Conservation (phyloP, 2,329 filamentous ascomycete genomes). For the Mariannaea elegans region DNA sequence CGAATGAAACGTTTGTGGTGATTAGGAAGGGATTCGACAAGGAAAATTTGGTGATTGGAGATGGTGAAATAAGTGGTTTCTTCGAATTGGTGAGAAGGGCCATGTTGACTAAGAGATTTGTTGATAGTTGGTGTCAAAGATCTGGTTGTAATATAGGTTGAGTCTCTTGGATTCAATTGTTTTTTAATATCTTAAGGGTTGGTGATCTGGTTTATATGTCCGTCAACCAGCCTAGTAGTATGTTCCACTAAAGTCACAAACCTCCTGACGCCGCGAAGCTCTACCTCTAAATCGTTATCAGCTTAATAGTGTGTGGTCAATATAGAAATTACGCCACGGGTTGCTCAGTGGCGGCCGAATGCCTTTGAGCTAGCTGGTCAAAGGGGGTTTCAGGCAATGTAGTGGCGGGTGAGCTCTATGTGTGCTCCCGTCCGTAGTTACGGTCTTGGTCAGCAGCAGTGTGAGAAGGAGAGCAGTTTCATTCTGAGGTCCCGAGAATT, state of each 20-base stretch:
- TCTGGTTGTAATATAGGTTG: too few relatives aligned
- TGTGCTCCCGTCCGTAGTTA: background rate
- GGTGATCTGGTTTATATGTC: too few relatives aligned
- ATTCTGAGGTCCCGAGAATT: too few relatives aligned
- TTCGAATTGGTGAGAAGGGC: background rate
- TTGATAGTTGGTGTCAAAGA: background rate
- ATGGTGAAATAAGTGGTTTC: background rate
- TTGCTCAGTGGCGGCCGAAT: background rate
- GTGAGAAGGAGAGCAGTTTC: background rate
- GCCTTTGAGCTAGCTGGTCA: conserved; percentile 1
- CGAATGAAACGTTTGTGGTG: conserved; percentile 33
- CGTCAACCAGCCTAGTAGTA: too few relatives aligned
- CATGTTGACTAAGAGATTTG: background rate
- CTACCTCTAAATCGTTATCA: too few relatives aligned
- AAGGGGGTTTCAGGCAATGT: conserved; percentile 2
- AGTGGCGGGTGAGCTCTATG: background rate
- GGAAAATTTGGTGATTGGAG: conserved; percentile 27
- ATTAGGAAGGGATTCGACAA: conserved; percentile 26
- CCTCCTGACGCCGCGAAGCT: too few relatives aligned
- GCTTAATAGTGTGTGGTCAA: too few relatives aligned
- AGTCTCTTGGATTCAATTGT: too few relatives aligned
- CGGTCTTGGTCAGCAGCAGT: background rate
- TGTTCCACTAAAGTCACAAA: too few relatives aligned
- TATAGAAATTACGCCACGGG: background rate
- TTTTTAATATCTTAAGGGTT: too few relatives aligned